These are phyloP conservation scores for Trichoderma atroviride DNA, from an alignment of 2,329 filamentous ascomycete genomes.

Conservation along the genomic window DNA sequence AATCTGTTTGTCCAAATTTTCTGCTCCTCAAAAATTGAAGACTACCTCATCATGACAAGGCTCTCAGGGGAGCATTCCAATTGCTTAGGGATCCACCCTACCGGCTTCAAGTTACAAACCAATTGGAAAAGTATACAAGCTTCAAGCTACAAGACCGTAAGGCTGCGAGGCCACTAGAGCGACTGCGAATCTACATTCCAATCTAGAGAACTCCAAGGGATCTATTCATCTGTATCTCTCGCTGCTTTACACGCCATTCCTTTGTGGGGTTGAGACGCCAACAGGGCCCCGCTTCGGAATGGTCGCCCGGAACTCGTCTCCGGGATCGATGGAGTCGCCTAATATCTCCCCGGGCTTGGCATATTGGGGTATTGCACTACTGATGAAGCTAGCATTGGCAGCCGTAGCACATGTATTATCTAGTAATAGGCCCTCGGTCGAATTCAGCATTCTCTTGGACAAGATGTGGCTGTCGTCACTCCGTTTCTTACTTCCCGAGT, in stretches of 20 bases:
- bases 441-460: background rate
- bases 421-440: background rate
- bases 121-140: background rate
- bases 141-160: background rate
- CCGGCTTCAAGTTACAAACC: no score
- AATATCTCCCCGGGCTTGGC: conserved; percentile 16
- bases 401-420: background rate
- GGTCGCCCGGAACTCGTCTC: background rate
- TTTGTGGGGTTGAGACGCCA: background rate
- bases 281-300: background rate
- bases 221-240: background rate
- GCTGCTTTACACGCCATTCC: background rate
- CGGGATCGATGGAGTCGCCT: background rate
- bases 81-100: no score
- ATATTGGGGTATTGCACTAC: background rate
- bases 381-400: background rate
- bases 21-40: no score
- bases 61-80: no score
- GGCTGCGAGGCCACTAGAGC: background rate
- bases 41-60: no score
- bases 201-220: no score
- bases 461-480: background rate
- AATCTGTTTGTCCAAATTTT: no score
- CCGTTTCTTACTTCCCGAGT: background rate
- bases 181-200: background rate